Base-by-base conservation (phyloP, 2,329 filamentous ascomycete genomes). In the Claviceps arundinis region DNA sequence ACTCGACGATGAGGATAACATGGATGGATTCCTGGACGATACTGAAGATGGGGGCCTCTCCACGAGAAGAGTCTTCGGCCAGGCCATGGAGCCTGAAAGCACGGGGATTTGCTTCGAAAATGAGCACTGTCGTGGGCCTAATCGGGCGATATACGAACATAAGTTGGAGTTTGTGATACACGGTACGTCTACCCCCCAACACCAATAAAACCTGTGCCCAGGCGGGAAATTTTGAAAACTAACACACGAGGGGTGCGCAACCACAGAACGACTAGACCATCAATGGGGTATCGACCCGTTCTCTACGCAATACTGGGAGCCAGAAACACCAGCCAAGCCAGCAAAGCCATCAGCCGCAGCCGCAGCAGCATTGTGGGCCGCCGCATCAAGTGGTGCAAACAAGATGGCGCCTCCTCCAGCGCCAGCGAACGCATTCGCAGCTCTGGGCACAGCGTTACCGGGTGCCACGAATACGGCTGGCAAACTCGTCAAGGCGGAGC, bases 11-110 rank as follows among this genome's bases (percentile, higher is more conserved):
- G 84, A 81, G n/a, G 85, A 87, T 16, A 89, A 94, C 54, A 85
- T 95, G 82, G 87, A 89, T 4, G 90, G 82, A 17, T 96, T 96
- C 62, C 73, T 96, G 1, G 90, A 95, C 59, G 88, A 94, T 60
- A 87, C 87, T 5, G 87, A 94, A 50, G 87, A 93, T 55, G 62
- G 66, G 61, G 77, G 70, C 54, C 70, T 67, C 13, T 44, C 22
- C 63, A 72, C 68, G 57, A 73, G 65, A 76, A 78, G 72, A 71
- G 78, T 64, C 67, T 83, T 69, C 78, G 60, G 78, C 72, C 81
- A 82, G 34, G 82, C 87, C 57, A 75, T 94, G 61, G 80, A 90
- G 61, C 88, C 89, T 0, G 73, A 85, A 43, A 86, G 78, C 62
- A 88, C 82, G 3, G 93, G 91, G 0, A 70, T 97, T 9, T 93